Base-by-base conservation (phyloP, 495 filamentous ascomycete species). In the Daldinia grandis region DNA sequence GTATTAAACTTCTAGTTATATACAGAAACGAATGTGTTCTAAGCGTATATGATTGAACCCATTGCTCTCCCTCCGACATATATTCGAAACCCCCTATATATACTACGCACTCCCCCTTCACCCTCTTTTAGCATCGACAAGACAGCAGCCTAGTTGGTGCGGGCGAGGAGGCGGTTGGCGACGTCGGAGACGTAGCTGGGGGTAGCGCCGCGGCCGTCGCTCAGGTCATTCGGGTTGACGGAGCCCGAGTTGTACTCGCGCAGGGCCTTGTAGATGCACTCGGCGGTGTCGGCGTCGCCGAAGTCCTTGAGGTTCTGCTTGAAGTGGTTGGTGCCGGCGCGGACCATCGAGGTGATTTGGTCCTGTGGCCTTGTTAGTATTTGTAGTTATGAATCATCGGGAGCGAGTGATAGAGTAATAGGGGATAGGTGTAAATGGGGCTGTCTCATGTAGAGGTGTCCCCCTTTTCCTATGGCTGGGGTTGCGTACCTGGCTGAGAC, bases 161-260 rank as follows among this genome's bases (percentile, higher is more conserved):
- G 74, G 37, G 79, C 80, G 27, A 71, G 68, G 55, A 83, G 72
- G 60, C 80, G 72, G 66, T 82, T 77, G 17, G 81, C 77, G 38
- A 82, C 58, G 62, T 81, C 75, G 61, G 68, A 76, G 68, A 82
- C 80, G 75, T 81, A 81, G 67, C 51, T 40, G 27, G 61, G 55
- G 10, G 79, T 80, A 40, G 79, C 80, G 15, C 76, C 76, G 10
- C 53, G 49, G 53, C 66, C 73, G 71, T 79, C 70, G 71, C 76
- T 80, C 47, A 83, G 74, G 68, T 83, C 59, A 35, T 62, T 60
- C 19, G 28, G 12, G 73, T 82, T 75, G 56, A 81, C 75, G 58
- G 58, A 74, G 55, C 80, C 81, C 12, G 76, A 79, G 75, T 82
- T 82, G 74, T 83, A 83, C 60, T 72, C 76, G 50, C 80, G 76